Percentiles rank a stretch among this genome's conserved stretches.
phyloP scores from a whole-genome alignment of 345 rosid genomes.

The Euphorbia peplus region DNA sequence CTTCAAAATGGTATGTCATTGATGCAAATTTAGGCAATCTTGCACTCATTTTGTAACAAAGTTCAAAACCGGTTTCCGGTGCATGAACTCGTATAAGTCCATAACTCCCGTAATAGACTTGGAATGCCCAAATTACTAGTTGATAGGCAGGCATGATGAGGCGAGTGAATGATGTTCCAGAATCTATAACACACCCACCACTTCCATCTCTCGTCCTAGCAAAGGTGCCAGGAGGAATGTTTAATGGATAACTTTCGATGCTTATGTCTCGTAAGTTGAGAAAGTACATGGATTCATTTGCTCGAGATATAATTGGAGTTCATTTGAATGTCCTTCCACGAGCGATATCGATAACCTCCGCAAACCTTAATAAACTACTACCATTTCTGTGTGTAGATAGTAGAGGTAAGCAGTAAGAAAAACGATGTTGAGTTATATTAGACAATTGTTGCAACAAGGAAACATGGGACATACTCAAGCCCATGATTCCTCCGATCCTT shows the following conservation, averaged over 20 bases:
- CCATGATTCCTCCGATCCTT: not conserved
- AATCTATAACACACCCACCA: conserved; percentile 21
- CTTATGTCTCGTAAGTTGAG: conserved; percentile 17
- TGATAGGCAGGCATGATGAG: not conserved
- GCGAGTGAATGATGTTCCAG: conserved; percentile 8
- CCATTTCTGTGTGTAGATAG: too few species aligned
- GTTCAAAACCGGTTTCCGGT: not conserved
- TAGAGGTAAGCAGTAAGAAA: conserved; percentile 23
- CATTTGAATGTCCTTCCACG: not conserved
- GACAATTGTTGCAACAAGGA: not conserved
- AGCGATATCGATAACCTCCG: not conserved
- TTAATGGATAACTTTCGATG: not conserved
- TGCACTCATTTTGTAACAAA: not conserved
- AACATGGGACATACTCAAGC: not conserved
- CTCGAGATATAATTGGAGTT: not conserved
- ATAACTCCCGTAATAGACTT: not conserved
- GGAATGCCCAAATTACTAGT: conserved; percentile 2
- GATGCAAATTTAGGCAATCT: not conserved
- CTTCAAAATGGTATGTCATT: conserved; percentile 22
- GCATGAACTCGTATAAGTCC: not conserved
- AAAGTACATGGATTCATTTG: not conserved
- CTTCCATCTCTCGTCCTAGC: not conserved
- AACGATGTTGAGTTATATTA: not conserved
- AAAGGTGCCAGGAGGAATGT: conserved; percentile 1
- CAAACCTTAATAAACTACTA: conserved; percentile 11